Evolutionary conservation across 805 yeast species (phyloP).

Genomic region (Saccharomycopsis amapae): DNA sequence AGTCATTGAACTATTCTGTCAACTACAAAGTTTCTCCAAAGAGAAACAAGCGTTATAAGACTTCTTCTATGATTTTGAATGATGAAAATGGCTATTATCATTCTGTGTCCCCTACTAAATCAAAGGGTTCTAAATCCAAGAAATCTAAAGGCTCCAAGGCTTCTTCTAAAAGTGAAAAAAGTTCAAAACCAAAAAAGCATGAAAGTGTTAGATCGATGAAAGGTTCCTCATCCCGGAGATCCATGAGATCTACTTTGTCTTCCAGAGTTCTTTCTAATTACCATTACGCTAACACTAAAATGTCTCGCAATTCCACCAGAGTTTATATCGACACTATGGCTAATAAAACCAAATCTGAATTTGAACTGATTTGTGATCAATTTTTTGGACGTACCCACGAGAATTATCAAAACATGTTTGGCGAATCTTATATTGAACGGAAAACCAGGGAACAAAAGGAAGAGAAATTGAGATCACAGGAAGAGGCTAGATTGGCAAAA

Average conservation of each 20-base stretch:
- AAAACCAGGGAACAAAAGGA: slow-evolving; percentile 10
- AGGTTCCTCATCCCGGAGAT: slow-evolving; percentile 11
- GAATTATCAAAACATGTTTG: slow-evolving; percentile 16
- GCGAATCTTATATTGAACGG: slow-evolving; percentile 17
- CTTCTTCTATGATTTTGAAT: slow-evolving; percentile 10
- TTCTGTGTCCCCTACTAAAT: slow-evolving; percentile 6
- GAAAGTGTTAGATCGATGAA: slow-evolving; percentile 1
- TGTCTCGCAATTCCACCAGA: not conserved
- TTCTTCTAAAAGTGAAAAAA: slow-evolving; percentile 1
- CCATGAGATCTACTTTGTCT: slow-evolving; percentile 17
- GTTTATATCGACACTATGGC: slow-evolving; percentile 15
- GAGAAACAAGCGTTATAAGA: slow-evolving; percentile 19
- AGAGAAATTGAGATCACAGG: slow-evolving; percentile 4
- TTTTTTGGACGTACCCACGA: slow-evolving; percentile 16
- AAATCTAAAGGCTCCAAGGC: slow-evolving; percentile 4
- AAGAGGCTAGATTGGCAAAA: slow-evolving; percentile 4
- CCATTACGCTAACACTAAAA: too few relatives aligned
- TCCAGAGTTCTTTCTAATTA: slow-evolving; percentile 18
- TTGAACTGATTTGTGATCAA: slow-evolving; percentile 19
- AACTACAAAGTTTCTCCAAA: slow-evolving; percentile 20
- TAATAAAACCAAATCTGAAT: slow-evolving; percentile 17
- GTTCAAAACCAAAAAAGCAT: not conserved
- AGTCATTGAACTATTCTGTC: slow-evolving; percentile 13
- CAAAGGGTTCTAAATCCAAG: slow-evolving; percentile 1
- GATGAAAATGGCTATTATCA: too few relatives aligned